A percentile compares a stretch with the other conserved stretches of the same genome.
phyloP scores from a whole-genome alignment of 441 rosid species.

The Metrosideros polymorpha region DNA sequence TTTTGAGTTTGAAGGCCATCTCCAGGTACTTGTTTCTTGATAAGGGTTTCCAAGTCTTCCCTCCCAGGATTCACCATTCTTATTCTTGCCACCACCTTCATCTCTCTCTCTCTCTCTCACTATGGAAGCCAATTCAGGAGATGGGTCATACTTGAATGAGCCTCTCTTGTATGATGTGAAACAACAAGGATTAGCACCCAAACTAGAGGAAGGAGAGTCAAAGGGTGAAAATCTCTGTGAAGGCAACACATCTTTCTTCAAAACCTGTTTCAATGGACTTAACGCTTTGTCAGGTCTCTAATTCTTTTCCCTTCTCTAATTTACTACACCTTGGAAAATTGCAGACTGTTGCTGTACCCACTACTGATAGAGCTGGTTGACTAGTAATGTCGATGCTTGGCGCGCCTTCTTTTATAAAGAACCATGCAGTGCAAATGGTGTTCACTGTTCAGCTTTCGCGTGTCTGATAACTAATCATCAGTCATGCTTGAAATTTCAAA shows the following conservation, averaged over 20 bases:
- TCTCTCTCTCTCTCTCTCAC: not conserved
- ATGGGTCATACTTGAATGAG: slow-evolving; percentile 5
- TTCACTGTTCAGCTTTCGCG: not conserved
- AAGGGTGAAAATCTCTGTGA: not conserved
- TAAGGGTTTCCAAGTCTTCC: not conserved
- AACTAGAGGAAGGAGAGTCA: slow-evolving; percentile 8
- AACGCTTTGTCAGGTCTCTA: slow-evolving; percentile 77
- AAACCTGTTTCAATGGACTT: slow-evolving; percentile 67
- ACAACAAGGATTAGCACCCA: not conserved
- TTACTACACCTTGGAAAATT: not conserved
- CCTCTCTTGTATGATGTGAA: slow-evolving; percentile 22
- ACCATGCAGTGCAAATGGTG: not conserved
- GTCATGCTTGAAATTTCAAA: not conserved
- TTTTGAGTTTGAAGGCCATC: not conserved
- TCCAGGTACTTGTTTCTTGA: not conserved
- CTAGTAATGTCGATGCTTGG: not conserved
- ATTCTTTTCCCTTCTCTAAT: not conserved
- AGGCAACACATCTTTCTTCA: slow-evolving; percentile 44
- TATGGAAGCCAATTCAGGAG: slow-evolving; percentile 13
- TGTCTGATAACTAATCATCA: not conserved
- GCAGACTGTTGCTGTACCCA: not conserved
- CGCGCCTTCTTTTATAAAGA: not conserved
- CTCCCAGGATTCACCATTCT: not conserved
- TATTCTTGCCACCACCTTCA: not conserved
- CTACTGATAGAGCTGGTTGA: not conserved